Percentiles rank a stretch among this genome's conserved stretches.
Conservation (phyloP, 192 early-diverging fungal genomes). For the Backusella morwellensis region DNA sequence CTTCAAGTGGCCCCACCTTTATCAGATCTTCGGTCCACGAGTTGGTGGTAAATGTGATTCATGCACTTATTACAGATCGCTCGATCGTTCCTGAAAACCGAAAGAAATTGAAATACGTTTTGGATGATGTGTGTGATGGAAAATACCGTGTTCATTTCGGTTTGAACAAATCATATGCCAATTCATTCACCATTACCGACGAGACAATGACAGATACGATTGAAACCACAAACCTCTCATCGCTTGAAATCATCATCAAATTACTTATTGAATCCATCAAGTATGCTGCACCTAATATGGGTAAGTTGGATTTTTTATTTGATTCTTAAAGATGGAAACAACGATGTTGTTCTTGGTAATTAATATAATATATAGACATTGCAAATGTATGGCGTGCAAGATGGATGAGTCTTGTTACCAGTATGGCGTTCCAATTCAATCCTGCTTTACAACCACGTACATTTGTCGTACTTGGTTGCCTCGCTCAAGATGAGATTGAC, state of each 20-base stretch:
- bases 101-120: conserved; percentile 53
- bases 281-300: conserved; percentile 57
- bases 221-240: conserved; percentile 40
- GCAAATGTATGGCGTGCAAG: conserved; percentile 79
- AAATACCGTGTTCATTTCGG: conserved; percentile 78
- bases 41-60: conserved; percentile 84
- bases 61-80: conserved; percentile 62
- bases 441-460: conserved; percentile 89
- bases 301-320: conserved; percentile 33
- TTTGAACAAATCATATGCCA: conserved; percentile 56
- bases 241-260: conserved; percentile 54
- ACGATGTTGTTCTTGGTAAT: neutral
- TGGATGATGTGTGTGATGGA: conserved; percentile 76
- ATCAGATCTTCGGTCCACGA: conserved; percentile 86
- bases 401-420: conserved; percentile 89
- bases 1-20: conserved; percentile 76
- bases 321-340: neutral
- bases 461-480: conserved; percentile 83
- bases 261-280: conserved; percentile 61
- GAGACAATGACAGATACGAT: conserved; percentile 43
- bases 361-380: conserved; percentile 45
- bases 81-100: conserved; percentile 46
- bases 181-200: conserved; percentile 59
- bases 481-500: conserved; percentile 84
- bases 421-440: conserved; percentile 89